Evolutionary conservation across 1,284 basidiomycete species (phyloP).

Genomic region (Porodaedalea pini): DNA sequence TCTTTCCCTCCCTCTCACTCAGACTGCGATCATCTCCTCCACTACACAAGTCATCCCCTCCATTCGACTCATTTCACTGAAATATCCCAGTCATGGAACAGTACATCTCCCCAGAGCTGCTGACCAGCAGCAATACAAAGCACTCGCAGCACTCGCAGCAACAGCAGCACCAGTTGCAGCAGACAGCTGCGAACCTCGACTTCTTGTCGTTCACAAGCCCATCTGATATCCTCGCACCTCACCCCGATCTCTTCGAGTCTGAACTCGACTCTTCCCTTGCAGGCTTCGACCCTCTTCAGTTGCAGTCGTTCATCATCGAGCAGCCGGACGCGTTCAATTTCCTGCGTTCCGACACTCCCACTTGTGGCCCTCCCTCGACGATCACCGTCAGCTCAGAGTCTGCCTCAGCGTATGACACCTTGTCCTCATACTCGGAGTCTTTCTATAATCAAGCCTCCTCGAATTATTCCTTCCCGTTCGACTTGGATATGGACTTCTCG

Average conservation of each 20-base stretch:
- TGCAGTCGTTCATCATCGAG: slow-evolving; percentile 61
- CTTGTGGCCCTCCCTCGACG: slow-evolving; percentile 68
- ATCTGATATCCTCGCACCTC: slow-evolving; percentile 61
- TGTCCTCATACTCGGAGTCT: slow-evolving; percentile 63
- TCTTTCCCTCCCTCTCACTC: neutral
- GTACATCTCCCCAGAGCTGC: slow-evolving; percentile 19
- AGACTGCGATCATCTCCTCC: slow-evolving; percentile 1
- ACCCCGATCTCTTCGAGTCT: slow-evolving; percentile 75
- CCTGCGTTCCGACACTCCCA: slow-evolving; percentile 58
- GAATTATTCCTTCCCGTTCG: slow-evolving; percentile 52
- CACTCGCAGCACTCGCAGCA: slow-evolving; percentile 17
- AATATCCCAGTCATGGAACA: slow-evolving; percentile 21
- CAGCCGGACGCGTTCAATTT: slow-evolving; percentile 59
- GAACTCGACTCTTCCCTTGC: slow-evolving; percentile 71
- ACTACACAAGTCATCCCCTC: slow-evolving; percentile 9
- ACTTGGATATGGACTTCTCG: slow-evolving; percentile 70
- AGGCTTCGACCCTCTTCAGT: slow-evolving; percentile 56
- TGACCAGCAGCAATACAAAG: slow-evolving; percentile 12
- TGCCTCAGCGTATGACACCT: slow-evolving; percentile 56
- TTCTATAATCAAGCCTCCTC: slow-evolving; percentile 56
- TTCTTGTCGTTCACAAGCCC: slow-evolving; percentile 62
- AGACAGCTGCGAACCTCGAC: slow-evolving; percentile 43
- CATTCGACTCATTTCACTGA: slow-evolving; percentile 5
- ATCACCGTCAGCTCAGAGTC: slow-evolving; percentile 77
- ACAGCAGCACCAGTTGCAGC: slow-evolving; percentile 16